Evolutionary conservation across 176 grass and related monocot genomes (phyloP).

Genomic region (Carex pumila): DNA sequence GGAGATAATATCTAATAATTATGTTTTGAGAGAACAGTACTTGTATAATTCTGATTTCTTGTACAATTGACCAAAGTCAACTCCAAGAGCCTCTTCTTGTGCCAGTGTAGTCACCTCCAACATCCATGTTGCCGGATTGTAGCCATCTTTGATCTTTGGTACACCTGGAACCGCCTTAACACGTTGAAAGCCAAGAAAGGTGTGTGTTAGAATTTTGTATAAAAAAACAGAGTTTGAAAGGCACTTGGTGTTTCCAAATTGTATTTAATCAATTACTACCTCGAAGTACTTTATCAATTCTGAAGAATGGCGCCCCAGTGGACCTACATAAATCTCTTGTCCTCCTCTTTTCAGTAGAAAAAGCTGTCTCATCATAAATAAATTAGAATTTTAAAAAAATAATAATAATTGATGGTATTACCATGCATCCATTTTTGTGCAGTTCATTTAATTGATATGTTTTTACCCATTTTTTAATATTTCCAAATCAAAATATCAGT

Average conservation of each 20-base stretch:
- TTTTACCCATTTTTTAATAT: not conserved
- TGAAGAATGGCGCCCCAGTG: slow-evolving; percentile 28
- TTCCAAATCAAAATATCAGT: not conserved
- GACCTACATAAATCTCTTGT: slow-evolving; percentile 40
- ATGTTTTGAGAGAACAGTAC: slow-evolving; percentile 16
- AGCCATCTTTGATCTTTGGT: slow-evolving; percentile 71
- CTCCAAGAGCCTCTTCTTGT: slow-evolving; percentile 52
- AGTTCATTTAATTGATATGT: not conserved
- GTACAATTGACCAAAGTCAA: slow-evolving; percentile 60
- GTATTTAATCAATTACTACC: slow-evolving; percentile 22
- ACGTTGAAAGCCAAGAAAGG: slow-evolving; percentile 3
- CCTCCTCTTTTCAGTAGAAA: slow-evolving; percentile 51
- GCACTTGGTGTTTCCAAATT: not conserved
- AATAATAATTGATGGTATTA: not conserved
- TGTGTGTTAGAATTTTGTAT: not conserved
- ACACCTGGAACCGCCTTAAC: slow-evolving; percentile 47
- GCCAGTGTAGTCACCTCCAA: slow-evolving; percentile 49
- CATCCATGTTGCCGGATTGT: slow-evolving; percentile 98
- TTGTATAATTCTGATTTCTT: slow-evolving; percentile 74
- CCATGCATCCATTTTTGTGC: not conserved
- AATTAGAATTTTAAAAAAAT: slow-evolving; percentile 3
- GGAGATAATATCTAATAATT: not conserved
- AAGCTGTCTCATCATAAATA: slow-evolving; percentile 16
- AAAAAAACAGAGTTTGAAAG: not conserved
- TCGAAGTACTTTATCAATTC: slow-evolving; percentile 42